phyloP scores from a whole-genome alignment of 768 basidiomycete species.

The Termitomyces sp. region DNA sequence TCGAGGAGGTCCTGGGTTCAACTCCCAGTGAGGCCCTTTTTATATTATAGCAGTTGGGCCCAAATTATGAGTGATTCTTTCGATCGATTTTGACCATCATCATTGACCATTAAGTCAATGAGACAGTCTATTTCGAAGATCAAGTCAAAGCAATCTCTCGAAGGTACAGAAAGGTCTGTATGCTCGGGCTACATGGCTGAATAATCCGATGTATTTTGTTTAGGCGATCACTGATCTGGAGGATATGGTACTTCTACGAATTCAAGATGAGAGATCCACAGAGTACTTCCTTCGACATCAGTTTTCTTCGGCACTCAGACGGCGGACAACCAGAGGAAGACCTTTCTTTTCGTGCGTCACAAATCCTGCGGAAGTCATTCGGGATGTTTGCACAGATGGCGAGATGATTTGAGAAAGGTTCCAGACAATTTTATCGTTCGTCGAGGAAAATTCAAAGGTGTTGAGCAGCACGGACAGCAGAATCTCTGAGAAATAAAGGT shows the following conservation, averaged over 20 bases:
- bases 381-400: constrained; percentile 27
- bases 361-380: constrained; percentile 5
- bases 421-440: constrained; percentile 35
- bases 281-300: background rate
- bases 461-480: constrained; percentile 30
- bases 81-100: too few relatives aligned
- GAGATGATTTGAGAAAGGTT: constrained; percentile 44
- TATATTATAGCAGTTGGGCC: too few relatives aligned
- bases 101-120: too few relatives aligned
- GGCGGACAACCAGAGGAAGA: constrained; percentile 26
- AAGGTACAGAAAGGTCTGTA: background rate
- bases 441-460: constrained; percentile 28
- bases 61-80: too few relatives aligned
- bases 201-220: background rate
- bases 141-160: too few relatives aligned
- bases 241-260: background rate
- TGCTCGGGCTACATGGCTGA: background rate
- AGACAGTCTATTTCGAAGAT: too few relatives aligned
- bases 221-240: background rate
- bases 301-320: constrained; percentile 2
- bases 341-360: constrained; percentile 28
- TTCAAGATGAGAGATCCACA: too few relatives aligned
- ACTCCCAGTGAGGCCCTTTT: constrained; percentile 11
- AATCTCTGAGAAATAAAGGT: constrained; percentile 26
- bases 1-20: constrained; percentile 15